Percentiles rank a stretch among this genome's conserved stretches.
Conservation (phyloP, 352 stramenopile species). For the Pythium plurisporium region DNA sequence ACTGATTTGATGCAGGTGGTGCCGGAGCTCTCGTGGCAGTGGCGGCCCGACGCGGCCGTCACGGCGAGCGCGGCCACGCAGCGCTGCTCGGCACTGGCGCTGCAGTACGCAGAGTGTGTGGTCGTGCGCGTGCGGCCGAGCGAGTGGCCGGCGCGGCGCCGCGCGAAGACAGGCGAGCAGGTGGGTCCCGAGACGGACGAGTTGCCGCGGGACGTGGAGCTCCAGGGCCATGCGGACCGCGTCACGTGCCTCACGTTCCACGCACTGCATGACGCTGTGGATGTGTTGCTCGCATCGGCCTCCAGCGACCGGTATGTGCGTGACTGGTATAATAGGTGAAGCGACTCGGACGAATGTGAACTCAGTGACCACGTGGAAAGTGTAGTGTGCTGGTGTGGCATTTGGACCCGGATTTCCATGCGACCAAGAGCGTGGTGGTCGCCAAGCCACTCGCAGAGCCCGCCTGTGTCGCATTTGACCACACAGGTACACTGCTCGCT, state of each 20-base stretch:
- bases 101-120: slow-evolving; percentile 44
- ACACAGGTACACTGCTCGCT: slow-evolving; percentile 53
- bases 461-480: slow-evolving; percentile 56
- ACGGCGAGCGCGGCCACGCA: slow-evolving; percentile 16
- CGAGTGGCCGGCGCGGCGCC: slow-evolving; percentile 21
- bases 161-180: slow-evolving; percentile 4
- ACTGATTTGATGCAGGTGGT: not conserved
- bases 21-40: slow-evolving; percentile 25
- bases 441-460: slow-evolving; percentile 38
- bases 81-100: slow-evolving; percentile 24
- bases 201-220: slow-evolving; percentile 33
- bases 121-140: slow-evolving; percentile 42
- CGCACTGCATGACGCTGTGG: slow-evolving; percentile 20
- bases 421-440: slow-evolving; percentile 36
- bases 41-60: slow-evolving; percentile 8
- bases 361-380: too few species aligned
- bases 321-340: not conserved
- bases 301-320: slow-evolving; percentile 57
- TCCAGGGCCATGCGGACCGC: slow-evolving; percentile 44
- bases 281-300: slow-evolving; percentile 44
- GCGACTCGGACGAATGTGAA: not conserved
- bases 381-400: slow-evolving; percentile 63
- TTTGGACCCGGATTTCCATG: slow-evolving; percentile 25
- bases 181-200: slow-evolving; percentile 12
- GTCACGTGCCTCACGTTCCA: slow-evolving; percentile 35